Conservation (phyloP, 805 yeast species). For the Sugiyamaella lignohabitans region DNA sequence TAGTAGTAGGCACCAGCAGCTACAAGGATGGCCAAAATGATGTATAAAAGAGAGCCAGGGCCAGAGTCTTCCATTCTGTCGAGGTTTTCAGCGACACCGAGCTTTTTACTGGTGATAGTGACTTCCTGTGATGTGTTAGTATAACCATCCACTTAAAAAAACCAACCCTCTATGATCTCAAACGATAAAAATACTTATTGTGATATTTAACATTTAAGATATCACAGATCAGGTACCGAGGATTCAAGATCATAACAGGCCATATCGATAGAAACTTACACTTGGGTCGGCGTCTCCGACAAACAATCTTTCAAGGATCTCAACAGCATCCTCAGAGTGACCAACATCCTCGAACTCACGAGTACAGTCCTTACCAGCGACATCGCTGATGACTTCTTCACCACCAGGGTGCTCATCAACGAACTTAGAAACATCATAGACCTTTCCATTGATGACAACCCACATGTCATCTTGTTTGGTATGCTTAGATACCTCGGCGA, state of each 20-base stretch:
- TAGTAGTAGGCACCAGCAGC: constrained; percentile 33
- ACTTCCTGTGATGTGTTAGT: constrained; percentile 11
- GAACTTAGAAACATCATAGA: constrained; percentile 55
- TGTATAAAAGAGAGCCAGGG: constrained; percentile 22
- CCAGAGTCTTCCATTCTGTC: constrained; percentile 16
- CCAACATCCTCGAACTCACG: constrained; percentile 80
- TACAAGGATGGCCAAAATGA: constrained; percentile 28
- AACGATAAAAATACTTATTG: not conserved
- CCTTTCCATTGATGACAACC: constrained; percentile 66
- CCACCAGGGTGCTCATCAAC: constrained; percentile 75
- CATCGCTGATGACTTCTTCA: constrained; percentile 68
- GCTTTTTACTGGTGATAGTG: constrained; percentile 9
- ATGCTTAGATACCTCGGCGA: constrained; percentile 40
- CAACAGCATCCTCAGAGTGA: constrained; percentile 94
- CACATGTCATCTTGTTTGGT: constrained; percentile 54
- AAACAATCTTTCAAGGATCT: constrained; percentile 56
- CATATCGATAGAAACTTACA: constrained; percentile 23
- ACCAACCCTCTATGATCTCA: too few species aligned
- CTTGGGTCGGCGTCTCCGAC: constrained; percentile 71
- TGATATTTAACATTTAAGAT: too few species aligned
- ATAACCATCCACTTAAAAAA: not conserved
- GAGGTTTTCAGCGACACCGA: constrained; percentile 19
- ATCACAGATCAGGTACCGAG: not conserved
- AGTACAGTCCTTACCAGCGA: constrained; percentile 78
- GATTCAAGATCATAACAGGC: not conserved